Base-by-base conservation (phyloP, 2,329 filamentous ascomycete genomes). In the Cladosporium sp. region DNA sequence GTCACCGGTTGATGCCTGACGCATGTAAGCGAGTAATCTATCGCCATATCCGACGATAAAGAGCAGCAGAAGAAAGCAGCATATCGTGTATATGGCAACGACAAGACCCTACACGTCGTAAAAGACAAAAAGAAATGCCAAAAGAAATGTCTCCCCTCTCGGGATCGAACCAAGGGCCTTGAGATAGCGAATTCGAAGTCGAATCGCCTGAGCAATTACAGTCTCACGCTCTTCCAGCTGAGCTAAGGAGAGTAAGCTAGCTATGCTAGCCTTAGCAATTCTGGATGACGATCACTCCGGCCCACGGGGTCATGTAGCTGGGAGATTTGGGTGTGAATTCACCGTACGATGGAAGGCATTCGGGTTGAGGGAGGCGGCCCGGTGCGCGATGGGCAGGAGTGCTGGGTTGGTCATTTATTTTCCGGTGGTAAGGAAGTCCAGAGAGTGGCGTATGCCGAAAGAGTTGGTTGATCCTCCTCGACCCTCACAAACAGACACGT, bases 11-110 rank as follows among this genome's bases (percentile, higher is more conserved):
- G 32, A 35, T 35, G 32, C 32, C 32, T 35, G 32, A 15, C 15
- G 15, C 13, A n/a, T 8, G 32, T 35, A 7, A 35, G 32, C 13
- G 9, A 27, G 22, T 27, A 76, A 65, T 3, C 43, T 55, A 50
- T 77, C 74, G 16, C 73, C 73, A 40, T 71, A 64, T 38, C 73
- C 62, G 2, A 67, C 65, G 3, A 67, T 62, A 3, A 61, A 52
- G 25, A 69, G 55, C n/a, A 69, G 68, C 2, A 72, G 73, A 1
- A 72, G 43, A 50, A 76, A 68, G 50, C 68, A 72, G 3, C 74
- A 72, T 11, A 76, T 65, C 18, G 73, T 70, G 41, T 69, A 73
- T 11, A 76, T 75, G 11, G 72, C 71, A 2, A 75, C 73, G 29
- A 77, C 75, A 1, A 76, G 54, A 4, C 9, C 22, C 22, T 9